phyloP scores from a whole-genome alignment of 352 stramenopile genomes.

The Globisporangium spinosum region DNA sequence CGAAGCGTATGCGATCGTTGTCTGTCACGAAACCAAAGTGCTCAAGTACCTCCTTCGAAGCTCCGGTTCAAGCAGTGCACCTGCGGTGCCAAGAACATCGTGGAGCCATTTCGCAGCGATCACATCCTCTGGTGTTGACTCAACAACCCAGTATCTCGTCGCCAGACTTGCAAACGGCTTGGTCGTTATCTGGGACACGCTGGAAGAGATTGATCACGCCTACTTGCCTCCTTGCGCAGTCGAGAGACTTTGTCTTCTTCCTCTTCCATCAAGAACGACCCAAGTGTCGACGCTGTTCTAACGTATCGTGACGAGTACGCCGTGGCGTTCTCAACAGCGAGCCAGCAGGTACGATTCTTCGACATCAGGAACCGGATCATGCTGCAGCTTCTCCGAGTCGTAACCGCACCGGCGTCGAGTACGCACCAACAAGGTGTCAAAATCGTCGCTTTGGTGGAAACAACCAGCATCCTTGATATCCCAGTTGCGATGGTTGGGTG shows the following conservation, averaged over 20 bases:
- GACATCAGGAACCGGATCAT: slow-evolving; percentile 27
- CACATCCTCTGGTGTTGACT: slow-evolving; percentile 31
- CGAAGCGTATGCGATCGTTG: slow-evolving; percentile 28
- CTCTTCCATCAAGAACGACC: neutral
- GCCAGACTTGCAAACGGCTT: slow-evolving; percentile 45
- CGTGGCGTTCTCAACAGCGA: slow-evolving; percentile 29
- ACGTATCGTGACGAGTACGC: slow-evolving; percentile 28
- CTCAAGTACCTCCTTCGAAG: slow-evolving; percentile 30
- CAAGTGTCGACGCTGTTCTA: slow-evolving; percentile 18
- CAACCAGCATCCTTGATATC: slow-evolving; percentile 25
- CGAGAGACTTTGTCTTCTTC: neutral
- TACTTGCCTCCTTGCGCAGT: slow-evolving; percentile 22
- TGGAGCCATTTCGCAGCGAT: slow-evolving; percentile 43
- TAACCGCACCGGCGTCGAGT: slow-evolving; percentile 24
- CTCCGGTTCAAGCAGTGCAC: neutral
- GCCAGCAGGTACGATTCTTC: slow-evolving; percentile 45
- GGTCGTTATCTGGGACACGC: slow-evolving; percentile 48
- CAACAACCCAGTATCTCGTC: slow-evolving; percentile 44
- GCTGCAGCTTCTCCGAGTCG: slow-evolving; percentile 28
- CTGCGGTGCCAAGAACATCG: slow-evolving; percentile 6
- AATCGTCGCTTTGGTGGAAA: slow-evolving; percentile 14
- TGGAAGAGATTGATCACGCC: slow-evolving; percentile 38
- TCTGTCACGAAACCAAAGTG: slow-evolving; percentile 32
- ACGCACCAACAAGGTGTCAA: slow-evolving; percentile 4
- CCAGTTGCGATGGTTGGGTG: slow-evolving; percentile 39